Base-by-base conservation (phyloP, 2,329 filamentous ascomycete genomes). In the Botryotinia globosa region DNA sequence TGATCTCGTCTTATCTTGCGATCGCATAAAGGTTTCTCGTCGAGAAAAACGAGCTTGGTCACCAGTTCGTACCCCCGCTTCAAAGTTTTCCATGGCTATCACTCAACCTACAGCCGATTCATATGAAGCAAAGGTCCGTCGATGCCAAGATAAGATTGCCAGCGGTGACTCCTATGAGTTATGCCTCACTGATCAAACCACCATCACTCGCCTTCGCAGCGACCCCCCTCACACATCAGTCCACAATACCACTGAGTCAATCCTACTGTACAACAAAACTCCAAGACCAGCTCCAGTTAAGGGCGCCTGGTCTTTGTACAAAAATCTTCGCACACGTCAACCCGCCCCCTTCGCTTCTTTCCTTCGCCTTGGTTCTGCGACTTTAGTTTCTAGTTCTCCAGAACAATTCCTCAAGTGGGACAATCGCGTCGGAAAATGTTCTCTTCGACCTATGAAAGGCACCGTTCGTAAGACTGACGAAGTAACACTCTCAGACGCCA, bases 381-480 rank as follows among this genome's bases (percentile, higher is more conserved):
- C 93, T 1, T 86, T 98, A 44, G 85, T 97, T 62, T 92, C 92
- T 81, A 92, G 91, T 78, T 97, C 93, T 6, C 95, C 95, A 0
- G 95, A 98, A 82, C 92, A 94, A 4, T 98, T 97, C 80, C 87
- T 98, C 25, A 89, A 88, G 72, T 92, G 89, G 88, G 63, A 72
- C 7, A 85, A 76, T 32, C 86, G 63, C 86, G 58, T 82, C 81
- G 90, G 91, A 0, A 82, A 84, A 59, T 93, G 91, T 80, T 89
- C 92, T 74, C 96, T 98, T 86, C 90, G 94, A 12, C 95, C 95
- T 0, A 98, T 98, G 89, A 98, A 98, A 84, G 95, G 95, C 65
- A 98, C 95, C 0, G 94, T 98, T n/a, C 90, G 90, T 77, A 97
- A 97, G 78, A 88, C 87, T 0, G 84, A 85, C 0, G 85, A 85